phyloP scores from a whole-genome alignment of 345 rosid genomes.

The Microcos paniculata region DNA sequence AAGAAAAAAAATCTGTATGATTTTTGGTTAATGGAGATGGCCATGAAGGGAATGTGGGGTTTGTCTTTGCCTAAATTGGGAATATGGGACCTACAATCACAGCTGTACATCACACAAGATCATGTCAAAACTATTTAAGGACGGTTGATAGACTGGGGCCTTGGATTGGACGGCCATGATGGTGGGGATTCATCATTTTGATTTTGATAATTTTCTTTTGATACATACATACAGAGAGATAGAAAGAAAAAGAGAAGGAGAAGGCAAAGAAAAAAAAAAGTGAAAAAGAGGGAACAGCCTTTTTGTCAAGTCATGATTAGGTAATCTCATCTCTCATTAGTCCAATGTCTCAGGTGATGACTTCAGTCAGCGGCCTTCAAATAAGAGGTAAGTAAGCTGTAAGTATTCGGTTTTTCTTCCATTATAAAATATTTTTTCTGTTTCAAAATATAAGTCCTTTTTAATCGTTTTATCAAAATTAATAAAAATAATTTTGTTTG shows the following conservation, averaged over 20 bases:
- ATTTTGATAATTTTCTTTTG: not conserved
- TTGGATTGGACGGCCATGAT: not conserved
- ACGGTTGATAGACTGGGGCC: not conserved
- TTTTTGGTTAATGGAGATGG: not conserved
- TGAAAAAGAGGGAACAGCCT: not conserved
- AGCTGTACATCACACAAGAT: constrained; percentile 29
- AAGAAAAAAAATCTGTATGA: not conserved
- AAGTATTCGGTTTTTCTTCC: too few relatives aligned
- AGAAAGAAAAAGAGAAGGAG: not conserved
- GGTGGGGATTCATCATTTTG: constrained; percentile 19
- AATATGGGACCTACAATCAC: constrained; percentile 21
- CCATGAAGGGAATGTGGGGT: constrained; percentile 13
- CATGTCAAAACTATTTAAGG: not conserved
- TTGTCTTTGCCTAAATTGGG: constrained; percentile 37
- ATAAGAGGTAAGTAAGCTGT: too few relatives aligned
- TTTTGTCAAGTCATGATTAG: constrained; percentile 28
- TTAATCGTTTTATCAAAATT: too few relatives aligned
- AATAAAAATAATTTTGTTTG: too few relatives aligned
- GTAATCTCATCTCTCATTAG: constrained; percentile 9
- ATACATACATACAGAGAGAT: too few relatives aligned
- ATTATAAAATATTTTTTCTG: too few relatives aligned
- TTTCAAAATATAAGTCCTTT: too few relatives aligned
- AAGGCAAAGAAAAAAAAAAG: not conserved
- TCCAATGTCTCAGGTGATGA: not conserved
- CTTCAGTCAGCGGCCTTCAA: too few relatives aligned